Evolutionary conservation across 495 filamentous ascomycete species (phyloP), one percentile per base, ranked within the genome.

Genomic region (Collariella sp.): DNA sequence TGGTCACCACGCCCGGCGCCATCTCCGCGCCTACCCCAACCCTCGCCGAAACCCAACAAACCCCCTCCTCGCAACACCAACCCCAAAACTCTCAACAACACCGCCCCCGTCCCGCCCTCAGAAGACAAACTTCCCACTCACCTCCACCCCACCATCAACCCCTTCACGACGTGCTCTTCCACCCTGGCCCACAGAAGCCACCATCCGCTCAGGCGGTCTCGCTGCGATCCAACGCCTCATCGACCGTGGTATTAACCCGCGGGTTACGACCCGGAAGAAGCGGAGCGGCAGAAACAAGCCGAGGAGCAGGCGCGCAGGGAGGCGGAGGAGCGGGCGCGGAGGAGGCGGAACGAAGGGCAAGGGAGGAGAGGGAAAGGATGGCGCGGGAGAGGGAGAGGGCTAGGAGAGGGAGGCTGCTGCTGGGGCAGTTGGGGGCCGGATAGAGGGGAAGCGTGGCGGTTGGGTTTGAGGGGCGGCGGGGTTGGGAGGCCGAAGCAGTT

Each of bases 131-230:
- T 76, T 0, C 75, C 72, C 1, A 54, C 63, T 2, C 62, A 69
- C 18, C 65, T 82, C 23, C 67, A 65, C 22, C 63, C 67, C 12
- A 72, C 72, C 59, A 63, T 85, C n/a, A 78, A 86, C 62, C 74
- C 76, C 55, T 70, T 16, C 67, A 72, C 36, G 62, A 68, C 10
- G 62, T 74, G 22, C 44, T 67, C 52, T 90, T 86, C 64, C 68
- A 75, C 39, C 86, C 2, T 90, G 86, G 86, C 85, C 87, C 9
- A 70, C 64, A 10, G 82, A 86, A 47, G 76, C 80, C 24, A 68
- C 75, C 13, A 83, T 89, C 50, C 76, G 79, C 35, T 65, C 70
- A 33, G 86, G 86, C 33, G 83, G 78, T 6, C 72, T 90, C 47
- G 81, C 76, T 5, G 66, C 70, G 31, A 77, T 83, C 22, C 79